These are phyloP conservation scores for Ceratocystis lukuohia DNA, from an alignment of 2,329 filamentous ascomycete genomes.

Conservation along the genomic window DNA sequence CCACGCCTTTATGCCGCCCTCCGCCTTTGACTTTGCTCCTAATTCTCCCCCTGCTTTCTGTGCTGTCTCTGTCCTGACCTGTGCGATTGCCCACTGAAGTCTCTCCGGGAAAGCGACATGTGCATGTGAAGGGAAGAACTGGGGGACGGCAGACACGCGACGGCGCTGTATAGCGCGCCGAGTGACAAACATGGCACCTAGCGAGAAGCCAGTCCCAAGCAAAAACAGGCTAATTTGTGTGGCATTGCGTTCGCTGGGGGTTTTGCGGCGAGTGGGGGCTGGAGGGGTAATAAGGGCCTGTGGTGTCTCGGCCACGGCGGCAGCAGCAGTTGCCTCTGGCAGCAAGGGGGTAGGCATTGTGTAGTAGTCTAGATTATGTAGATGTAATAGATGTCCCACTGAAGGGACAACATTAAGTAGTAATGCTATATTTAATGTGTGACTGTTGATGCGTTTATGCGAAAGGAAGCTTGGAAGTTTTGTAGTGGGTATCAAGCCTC, in stretches of 20 bases:
- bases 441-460: too few species aligned
- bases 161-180: constrained; percentile 56
- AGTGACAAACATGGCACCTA: constrained; percentile 57
- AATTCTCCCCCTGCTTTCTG: not conserved
- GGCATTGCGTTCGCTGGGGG: constrained; percentile 37
- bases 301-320: not conserved
- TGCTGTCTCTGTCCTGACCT: not conserved
- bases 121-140: constrained; percentile 56
- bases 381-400: too few species aligned
- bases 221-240: constrained; percentile 58
- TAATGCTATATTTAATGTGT: too few species aligned
- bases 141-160: constrained; percentile 47
- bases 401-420: too few species aligned
- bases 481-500: not conserved
- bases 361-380: not conserved
- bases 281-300: not conserved
- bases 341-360: not conserved
- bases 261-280: constrained; percentile 17
- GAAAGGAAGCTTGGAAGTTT: not conserved
- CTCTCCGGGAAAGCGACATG: constrained; percentile 26
- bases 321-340: not conserved
- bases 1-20: not conserved
- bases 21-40: not conserved
- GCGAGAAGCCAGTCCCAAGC: constrained; percentile 62
- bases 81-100: not conserved